Evolutionary conservation across 1,284 basidiomycete genomes (phyloP), one percentile per base, ranked within the genome.

Genomic region (Sporisorium sorghi): DNA sequence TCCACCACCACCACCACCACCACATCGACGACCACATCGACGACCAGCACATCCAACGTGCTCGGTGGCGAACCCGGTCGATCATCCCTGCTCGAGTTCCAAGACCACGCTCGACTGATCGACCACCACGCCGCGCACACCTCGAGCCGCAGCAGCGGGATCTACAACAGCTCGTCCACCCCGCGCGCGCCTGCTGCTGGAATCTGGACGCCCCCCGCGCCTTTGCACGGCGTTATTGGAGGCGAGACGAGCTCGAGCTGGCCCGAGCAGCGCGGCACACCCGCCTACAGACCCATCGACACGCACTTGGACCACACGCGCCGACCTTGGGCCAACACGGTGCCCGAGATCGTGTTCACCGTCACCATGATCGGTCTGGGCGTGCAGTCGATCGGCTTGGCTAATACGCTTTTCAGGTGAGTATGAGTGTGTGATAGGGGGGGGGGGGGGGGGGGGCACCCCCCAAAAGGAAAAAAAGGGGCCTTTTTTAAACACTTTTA

Each of bases 351-450:
- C 21, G 28, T 61, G n/a, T 61, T 61, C 17, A 50, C 52, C 8
- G 33, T 54, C 0, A 51, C 59, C 7, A 61, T 61, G 59, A 61
- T 61, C 28, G 59, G 59, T 7, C 15, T 61, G 14, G 59, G 59
- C 6, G 59, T 61, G 2, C 59, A 61, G 39, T 39, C 59, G 10
- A 48, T 61, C 19, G 59, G 59, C 3, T 28, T 61, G 39, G 59
- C 52, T 11, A 61, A 61, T 23, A 61, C 59, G 9, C 15, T 55
- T 23, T 61, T 50, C 40, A 54, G 58, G 58, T 52, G n/a, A 37
- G 48, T 46, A 6, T 8, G n/a, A n/a, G n/a, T n/a, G n/a, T n/a
- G n/a, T n/a, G n/a, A n/a, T n/a, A n/a, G n/a, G n/a, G n/a, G n/a
- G n/a, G n/a, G n/a, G n/a, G n/a, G n/a, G n/a, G n/a, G n/a, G n/a